Base-by-base conservation (phyloP, 202 grass and related monocot species). In the Carex sylvatica region DNA sequence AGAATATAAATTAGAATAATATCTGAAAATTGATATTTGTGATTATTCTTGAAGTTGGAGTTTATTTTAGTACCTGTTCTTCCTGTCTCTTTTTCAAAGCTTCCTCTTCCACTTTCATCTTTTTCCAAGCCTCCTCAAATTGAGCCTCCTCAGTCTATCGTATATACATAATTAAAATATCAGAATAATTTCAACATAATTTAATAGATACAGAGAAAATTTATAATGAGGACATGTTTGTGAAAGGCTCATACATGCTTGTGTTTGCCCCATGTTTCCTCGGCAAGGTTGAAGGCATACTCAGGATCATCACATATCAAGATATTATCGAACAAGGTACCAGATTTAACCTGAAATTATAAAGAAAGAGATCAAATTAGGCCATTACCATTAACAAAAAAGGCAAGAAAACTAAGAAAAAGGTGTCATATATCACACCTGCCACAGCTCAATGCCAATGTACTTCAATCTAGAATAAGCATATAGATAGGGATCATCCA, bases 371-470 rank as follows among this genome's bases (percentile, higher is more conserved):
- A n/a, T n/a, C n/a, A 35, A 31, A 33, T 31, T 55, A 61, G 19
- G 38, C 80, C 13, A 66, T 19, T 53, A 24, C 18, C 44, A 56
- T 31, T 31, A 31, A 31, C n/a, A 56, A 42, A 56, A 42, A 59
- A 35, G n/a, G 23, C 23, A 65, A 65, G 49, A 55, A 31, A 54
- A 73, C n/a, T 51, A 47, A 56, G 7, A 24, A 53, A 47, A 47
- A 8, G 56, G 42, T 16, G 63, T 31, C 73, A n/a, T 4, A 33
- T 71, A 46, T 49, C 68, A 18, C 31, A 93, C 93, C 93, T 97
- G 91, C 91, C 93, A 97, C 73, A 97, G 68, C 75, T 97, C 93
- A 79, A 97, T 93, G 36, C 93, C 93, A 47, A 97, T 89, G 78
- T 91, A 84, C 56, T 89, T 93, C 83, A 97, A 58, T 55, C 79